A percentile compares a stretch with the other conserved stretches of the same genome.
These are phyloP conservation scores for Huntiella savannae DNA, from an alignment of 2,329 filamentous ascomycete genomes.

Conservation along the genomic window DNA sequence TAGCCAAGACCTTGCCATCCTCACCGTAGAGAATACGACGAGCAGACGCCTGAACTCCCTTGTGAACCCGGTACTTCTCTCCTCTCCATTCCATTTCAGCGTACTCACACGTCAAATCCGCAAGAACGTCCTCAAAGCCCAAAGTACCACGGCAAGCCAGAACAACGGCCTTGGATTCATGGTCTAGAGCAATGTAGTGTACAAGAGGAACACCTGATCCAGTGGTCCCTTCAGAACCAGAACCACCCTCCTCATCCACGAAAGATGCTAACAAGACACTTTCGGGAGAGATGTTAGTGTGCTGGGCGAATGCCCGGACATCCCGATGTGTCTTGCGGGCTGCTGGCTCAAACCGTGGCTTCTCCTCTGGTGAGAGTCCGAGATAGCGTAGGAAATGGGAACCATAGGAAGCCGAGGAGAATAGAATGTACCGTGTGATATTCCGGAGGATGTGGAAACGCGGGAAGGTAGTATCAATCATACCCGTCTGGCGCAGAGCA, in stretches of 20 bases:
- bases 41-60: slow-evolving; percentile 55
- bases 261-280: slow-evolving; percentile 51
- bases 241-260: slow-evolving; percentile 47
- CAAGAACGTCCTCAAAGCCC: slow-evolving; percentile 54
- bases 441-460: slow-evolving; percentile 39
- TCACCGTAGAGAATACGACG: slow-evolving; percentile 46
- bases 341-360: slow-evolving; percentile 19
- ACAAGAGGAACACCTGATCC: slow-evolving; percentile 45
- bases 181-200: slow-evolving; percentile 54
- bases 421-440: slow-evolving; percentile 45
- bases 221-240: slow-evolving; percentile 43
- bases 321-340: slow-evolving; percentile 36
- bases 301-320: slow-evolving; percentile 42
- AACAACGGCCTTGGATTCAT: slow-evolving; percentile 52
- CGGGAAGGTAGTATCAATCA: slow-evolving; percentile 39
- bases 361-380: slow-evolving; percentile 35
- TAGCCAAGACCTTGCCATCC: slow-evolving; percentile 46
- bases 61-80: slow-evolving; percentile 49
- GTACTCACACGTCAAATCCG: slow-evolving; percentile 58
- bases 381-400: slow-evolving; percentile 43
- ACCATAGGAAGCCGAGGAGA: slow-evolving; percentile 47
- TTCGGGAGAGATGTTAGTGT: slow-evolving; percentile 37
- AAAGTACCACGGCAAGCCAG: slow-evolving; percentile 54
- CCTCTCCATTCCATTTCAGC: slow-evolving; percentile 46
- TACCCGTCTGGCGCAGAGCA: slow-evolving; percentile 31